These are phyloP conservation scores for Angomonas ambiguus DNA, from an alignment of 208 protist species.

Conservation along the genomic window DNA sequence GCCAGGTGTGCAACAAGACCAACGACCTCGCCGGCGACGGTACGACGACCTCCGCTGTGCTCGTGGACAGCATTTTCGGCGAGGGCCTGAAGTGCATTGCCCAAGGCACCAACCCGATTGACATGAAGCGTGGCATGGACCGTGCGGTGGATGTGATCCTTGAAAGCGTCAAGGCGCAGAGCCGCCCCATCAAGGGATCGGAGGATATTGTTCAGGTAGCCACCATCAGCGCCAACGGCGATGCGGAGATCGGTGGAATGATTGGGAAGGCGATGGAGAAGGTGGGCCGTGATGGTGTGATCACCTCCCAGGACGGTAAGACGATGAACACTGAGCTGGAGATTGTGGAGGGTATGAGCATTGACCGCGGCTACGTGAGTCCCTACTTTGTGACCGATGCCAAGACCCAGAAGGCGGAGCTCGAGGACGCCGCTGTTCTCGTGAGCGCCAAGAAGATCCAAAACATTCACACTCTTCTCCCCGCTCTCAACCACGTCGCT, in stretches of 20 bases:
- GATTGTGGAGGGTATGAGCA: conserved; percentile 97
- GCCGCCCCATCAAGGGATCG: conserved; percentile 92
- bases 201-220: conserved; percentile 97
- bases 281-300: conserved; percentile 99
- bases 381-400: conserved; percentile 98
- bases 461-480: conserved; percentile 84
- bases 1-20: conserved; percentile 96
- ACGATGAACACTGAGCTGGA: conserved; percentile 97
- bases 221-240: conserved; percentile 99
- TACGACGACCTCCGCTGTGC: conserved; percentile 99
- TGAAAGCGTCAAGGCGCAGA: conserved; percentile 82
- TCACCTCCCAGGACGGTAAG: conserved; percentile 99
- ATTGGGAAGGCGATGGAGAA: conserved; percentile 98
- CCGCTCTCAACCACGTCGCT: conserved; percentile 88
- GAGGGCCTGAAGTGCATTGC: conserved; percentile 97
- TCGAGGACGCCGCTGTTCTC: conserved; percentile 96
- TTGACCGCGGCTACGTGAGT: conserved; percentile 97
- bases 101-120: conserved; percentile 98
- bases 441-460: conserved; percentile 96
- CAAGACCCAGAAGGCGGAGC: conserved; percentile 95
- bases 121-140: conserved; percentile 98
- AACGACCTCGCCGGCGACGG: conserved; percentile 98
- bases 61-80: conserved; percentile 96
- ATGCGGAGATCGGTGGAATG: conserved; percentile 96
- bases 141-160: conserved; percentile 91